Conservation (phyloP, 148 eudicot genomes). For the Rhododendron mucronatum region DNA sequence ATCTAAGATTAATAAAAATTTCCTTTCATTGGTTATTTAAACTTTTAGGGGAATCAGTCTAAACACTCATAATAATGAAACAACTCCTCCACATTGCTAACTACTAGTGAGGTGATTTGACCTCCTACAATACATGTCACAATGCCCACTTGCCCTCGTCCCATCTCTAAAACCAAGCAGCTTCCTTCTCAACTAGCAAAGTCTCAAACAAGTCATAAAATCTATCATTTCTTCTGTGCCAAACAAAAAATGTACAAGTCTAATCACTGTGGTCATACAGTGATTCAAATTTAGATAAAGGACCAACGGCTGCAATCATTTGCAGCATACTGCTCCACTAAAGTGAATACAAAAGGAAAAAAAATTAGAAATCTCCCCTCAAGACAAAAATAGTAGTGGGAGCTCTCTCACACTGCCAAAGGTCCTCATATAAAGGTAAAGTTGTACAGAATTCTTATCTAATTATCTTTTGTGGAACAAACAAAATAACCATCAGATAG, state of each 20-base stretch:
- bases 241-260: not conserved
- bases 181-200: not conserved
- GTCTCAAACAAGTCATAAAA: not conserved
- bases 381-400: not conserved
- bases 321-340: not conserved
- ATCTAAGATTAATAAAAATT: not conserved
- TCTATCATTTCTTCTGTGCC: not conserved
- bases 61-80: not conserved
- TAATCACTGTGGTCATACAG: not conserved
- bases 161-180: not conserved
- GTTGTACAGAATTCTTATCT: not conserved
- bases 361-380: not conserved
- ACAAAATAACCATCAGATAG: not conserved
- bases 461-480: not conserved
- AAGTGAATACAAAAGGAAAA: not conserved
- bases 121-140: not conserved
- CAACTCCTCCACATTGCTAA: not conserved
- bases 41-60: not conserved
- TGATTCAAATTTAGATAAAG: not conserved
- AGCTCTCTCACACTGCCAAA: not conserved
- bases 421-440: not conserved
- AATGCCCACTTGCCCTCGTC: not conserved
- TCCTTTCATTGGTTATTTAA: not conserved
- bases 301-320: not conserved
- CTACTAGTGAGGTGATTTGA: not conserved